Evolutionary conservation across 768 basidiomycete species (phyloP).

Genomic region (Holtermanniella nyarrowii): DNA sequence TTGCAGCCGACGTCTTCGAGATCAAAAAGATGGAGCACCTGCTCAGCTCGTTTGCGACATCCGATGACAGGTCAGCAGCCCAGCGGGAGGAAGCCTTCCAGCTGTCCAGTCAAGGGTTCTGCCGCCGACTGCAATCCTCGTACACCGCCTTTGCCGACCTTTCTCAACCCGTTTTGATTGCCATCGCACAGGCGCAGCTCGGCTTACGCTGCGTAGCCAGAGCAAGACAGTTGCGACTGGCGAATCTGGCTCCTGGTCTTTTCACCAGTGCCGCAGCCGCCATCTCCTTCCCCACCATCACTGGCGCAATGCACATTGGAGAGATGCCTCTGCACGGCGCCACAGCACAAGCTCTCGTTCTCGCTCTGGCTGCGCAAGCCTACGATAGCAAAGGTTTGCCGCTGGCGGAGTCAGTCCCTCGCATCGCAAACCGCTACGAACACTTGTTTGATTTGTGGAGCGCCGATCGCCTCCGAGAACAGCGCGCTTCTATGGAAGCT

Average conservation of each 20-base stretch:
- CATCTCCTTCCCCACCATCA: constrained; percentile 9
- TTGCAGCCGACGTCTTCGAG: constrained; percentile 53
- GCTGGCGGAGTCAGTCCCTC: constrained; percentile 15
- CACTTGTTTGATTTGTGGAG: constrained; percentile 72
- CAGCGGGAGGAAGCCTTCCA: constrained; percentile 64
- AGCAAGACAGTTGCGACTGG: constrained; percentile 3
- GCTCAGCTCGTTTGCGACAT: constrained; percentile 6
- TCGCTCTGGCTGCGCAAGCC: constrained; percentile 13
- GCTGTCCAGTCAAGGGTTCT: constrained; percentile 66
- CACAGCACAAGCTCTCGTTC: constrained; percentile 11
- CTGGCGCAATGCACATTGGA: constrained; percentile 2
- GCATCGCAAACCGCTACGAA: constrained; percentile 53
- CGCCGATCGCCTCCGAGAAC: constrained; percentile 61
- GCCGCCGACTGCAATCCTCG: constrained; percentile 55
- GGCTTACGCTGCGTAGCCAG: constrained; percentile 55
- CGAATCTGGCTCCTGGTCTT: background rate
- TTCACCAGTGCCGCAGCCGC: constrained; percentile 3
- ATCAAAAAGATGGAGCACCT: constrained; percentile 50
- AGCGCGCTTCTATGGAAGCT: constrained; percentile 54
- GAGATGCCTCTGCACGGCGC: background rate
- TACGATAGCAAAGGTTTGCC: constrained; percentile 5
- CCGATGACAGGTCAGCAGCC: constrained; percentile 14
- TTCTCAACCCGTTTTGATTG: constrained; percentile 54
- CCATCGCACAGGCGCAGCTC: constrained; percentile 56
- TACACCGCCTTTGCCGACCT: constrained; percentile 69